phyloP scores from a whole-genome alignment of 2,329 filamentous ascomycete genomes.

The Pseudogymnoascus verrucosus region DNA sequence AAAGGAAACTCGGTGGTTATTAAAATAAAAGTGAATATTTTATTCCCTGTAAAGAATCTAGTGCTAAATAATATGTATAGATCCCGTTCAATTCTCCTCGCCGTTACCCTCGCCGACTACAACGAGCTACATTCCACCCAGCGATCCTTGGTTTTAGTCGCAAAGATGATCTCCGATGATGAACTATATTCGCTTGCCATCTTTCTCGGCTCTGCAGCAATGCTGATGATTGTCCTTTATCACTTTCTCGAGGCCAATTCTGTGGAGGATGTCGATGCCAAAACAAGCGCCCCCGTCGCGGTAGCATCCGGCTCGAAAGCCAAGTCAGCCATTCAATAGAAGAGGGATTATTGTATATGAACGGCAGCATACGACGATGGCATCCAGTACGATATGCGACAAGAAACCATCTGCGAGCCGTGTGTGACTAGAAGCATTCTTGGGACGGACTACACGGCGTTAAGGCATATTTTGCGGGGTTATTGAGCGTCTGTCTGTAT shows the following conservation, averaged over 20 bases:
- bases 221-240: slow-evolving; percentile 90
- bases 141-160: neutral
- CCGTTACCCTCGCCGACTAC: neutral
- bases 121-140: neutral
- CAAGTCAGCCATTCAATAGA: slow-evolving; percentile 11
- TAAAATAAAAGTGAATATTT: neutral
- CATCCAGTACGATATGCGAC: neutral
- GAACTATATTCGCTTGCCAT: slow-evolving; percentile 87
- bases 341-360: neutral
- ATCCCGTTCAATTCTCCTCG: slow-evolving; percentile 1
- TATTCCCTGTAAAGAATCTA: neutral
- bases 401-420: neutral
- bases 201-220: slow-evolving; percentile 80
- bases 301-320: slow-evolving; percentile 15
- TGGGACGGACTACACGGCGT: neutral
- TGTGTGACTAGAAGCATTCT: slow-evolving; percentile 1
- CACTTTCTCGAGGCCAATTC: slow-evolving; percentile 95
- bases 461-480: neutral
- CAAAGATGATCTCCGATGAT: slow-evolving; percentile 85
- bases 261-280: slow-evolving; percentile 37
- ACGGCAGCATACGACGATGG: neutral
- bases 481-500: neutral
- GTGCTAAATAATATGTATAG: neutral
- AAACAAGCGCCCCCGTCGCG: slow-evolving; percentile 17
- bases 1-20: neutral